These are phyloP conservation scores for Trypanosoma avium DNA, from an alignment of 208 protist genomes.

Conservation along the genomic window DNA sequence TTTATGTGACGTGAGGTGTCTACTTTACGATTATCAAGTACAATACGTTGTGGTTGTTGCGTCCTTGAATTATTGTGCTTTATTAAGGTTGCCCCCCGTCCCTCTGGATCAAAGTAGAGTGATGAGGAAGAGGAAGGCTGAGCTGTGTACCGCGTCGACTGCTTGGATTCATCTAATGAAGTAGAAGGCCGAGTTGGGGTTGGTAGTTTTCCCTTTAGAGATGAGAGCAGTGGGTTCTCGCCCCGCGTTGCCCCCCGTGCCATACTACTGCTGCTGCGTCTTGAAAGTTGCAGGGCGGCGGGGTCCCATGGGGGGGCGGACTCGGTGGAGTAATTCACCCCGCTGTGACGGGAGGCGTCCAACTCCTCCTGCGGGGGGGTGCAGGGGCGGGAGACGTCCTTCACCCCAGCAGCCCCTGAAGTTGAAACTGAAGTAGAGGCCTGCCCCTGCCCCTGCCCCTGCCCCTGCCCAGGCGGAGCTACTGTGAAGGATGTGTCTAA, in stretches of 20 bases:
- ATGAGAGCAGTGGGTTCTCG: slow-evolving; percentile 73
- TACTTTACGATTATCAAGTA: slow-evolving; percentile 16
- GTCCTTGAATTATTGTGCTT: slow-evolving; percentile 10
- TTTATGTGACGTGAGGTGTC: not conserved
- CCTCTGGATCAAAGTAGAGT: slow-evolving; percentile 25
- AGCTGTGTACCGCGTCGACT: slow-evolving; percentile 3
- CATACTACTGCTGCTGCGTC: too few species aligned
- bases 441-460: not conserved
- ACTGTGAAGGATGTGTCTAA: not conserved
- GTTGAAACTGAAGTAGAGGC: not conserved
- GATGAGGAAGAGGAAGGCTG: slow-evolving; percentile 16
- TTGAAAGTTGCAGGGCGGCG: too few species aligned
- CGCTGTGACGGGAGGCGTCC: slow-evolving; percentile 33
- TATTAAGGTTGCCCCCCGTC: slow-evolving; percentile 16
- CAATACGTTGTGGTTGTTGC: slow-evolving; percentile 15
- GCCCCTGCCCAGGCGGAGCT: not conserved
- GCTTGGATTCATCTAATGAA: slow-evolving; percentile 18
- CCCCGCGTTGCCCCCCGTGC: too few species aligned
- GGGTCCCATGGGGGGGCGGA: slow-evolving; percentile 73
- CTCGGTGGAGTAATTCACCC: slow-evolving; percentile 55
- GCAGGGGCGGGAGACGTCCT: slow-evolving; percentile 52
- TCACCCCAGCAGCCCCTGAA: slow-evolving; percentile 22
- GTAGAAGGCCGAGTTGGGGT: slow-evolving; percentile 28
- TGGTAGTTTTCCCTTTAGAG: slow-evolving; percentile 27
- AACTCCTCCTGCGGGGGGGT: slow-evolving; percentile 61